phyloP scores from a whole-genome alignment of 1,284 basidiomycete genomes.

The Golubevia pallescens region DNA sequence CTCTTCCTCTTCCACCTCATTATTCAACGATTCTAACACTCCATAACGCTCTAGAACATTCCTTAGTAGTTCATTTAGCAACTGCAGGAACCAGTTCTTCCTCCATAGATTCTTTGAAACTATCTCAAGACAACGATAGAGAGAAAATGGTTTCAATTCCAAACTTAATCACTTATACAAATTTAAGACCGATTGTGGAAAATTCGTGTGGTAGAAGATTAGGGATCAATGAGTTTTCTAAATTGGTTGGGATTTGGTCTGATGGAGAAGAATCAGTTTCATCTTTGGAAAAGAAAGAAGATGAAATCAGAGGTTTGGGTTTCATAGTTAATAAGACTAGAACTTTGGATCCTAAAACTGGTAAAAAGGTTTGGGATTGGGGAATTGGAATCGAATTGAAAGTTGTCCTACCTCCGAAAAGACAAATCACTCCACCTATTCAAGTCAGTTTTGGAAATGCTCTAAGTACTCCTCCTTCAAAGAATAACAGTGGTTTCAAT shows the following conservation, averaged over 20 bases:
- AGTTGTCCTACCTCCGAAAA: slow-evolving; percentile 16
- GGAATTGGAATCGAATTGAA: slow-evolving; percentile 44
- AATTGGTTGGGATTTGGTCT: slow-evolving; percentile 43
- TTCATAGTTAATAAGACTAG: slow-evolving; percentile 35
- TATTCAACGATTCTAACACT: slow-evolving; percentile 33
- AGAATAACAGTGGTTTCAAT: no score
- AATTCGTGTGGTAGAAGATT: slow-evolving; percentile 36
- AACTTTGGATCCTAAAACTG: slow-evolving; percentile 28
- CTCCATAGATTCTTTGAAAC: slow-evolving; percentile 7
- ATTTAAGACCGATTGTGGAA: slow-evolving; percentile 49
- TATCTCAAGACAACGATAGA: slow-evolving; percentile 10
- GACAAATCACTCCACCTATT: slow-evolving; percentile 19
- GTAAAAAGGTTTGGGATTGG: slow-evolving; percentile 33
- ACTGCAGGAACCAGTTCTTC: slow-evolving; percentile 37
- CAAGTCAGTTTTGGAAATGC: slow-evolving; percentile 27
- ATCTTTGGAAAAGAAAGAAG: slow-evolving; percentile 14
- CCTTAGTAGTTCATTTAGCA: slow-evolving; percentile 52
- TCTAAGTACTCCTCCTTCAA: no score
- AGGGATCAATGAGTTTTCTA: slow-evolving; percentile 28
- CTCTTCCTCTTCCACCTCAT: slow-evolving; percentile 33
- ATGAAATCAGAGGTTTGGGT: slow-evolving; percentile 35
- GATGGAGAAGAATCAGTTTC: slow-evolving; percentile 7
- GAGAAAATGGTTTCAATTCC: slow-evolving; percentile 33
- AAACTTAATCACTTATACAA: slow-evolving; percentile 41
- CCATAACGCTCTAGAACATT: slow-evolving; percentile 49